Evolutionary conservation across 1,284 basidiomycete genomes (phyloP).

Genomic region (Paramarasmius palmivorus): DNA sequence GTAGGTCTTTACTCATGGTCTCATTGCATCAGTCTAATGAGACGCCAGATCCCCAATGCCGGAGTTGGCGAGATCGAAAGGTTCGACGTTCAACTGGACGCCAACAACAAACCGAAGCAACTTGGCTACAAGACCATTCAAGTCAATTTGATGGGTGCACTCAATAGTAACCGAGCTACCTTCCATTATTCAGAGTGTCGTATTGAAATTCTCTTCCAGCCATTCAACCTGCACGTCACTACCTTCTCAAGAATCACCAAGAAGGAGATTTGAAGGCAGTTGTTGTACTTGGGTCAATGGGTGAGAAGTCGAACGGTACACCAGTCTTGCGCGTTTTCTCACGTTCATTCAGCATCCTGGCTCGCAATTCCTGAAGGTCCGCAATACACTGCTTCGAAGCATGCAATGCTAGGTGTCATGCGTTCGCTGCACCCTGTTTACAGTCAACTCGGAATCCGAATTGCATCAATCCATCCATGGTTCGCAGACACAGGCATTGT

Average conservation of each 20-base stretch:
- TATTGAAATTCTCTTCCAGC: slow-evolving; percentile 32
- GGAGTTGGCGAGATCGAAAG: slow-evolving; percentile 46
- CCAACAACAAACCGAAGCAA: slow-evolving; percentile 41
- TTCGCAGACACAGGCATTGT: slow-evolving; percentile 58
- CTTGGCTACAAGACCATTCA: slow-evolving; percentile 49
- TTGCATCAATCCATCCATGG: slow-evolving; percentile 53
- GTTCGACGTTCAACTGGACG: slow-evolving; percentile 33
- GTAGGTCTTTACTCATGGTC: slow-evolving; percentile 28
- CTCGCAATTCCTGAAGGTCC: slow-evolving; percentile 41
- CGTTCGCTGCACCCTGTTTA: slow-evolving; percentile 43
- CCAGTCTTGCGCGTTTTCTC: slow-evolving; percentile 6
- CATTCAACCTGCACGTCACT: slow-evolving; percentile 49
- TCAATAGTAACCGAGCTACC: slow-evolving; percentile 43
- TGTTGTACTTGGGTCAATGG: slow-evolving; percentile 57
- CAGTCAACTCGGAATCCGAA: slow-evolving; percentile 39
- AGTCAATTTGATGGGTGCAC: slow-evolving; percentile 51
- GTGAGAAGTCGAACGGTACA: slow-evolving; percentile 27
- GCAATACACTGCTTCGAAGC: slow-evolving; percentile 53
- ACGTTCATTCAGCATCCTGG: slow-evolving; percentile 49
- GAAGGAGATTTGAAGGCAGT: slow-evolving; percentile 44
- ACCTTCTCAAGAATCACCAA: slow-evolving; percentile 39
- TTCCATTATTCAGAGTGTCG: background rate
- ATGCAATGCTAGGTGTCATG: slow-evolving; percentile 55
- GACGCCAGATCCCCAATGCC: slow-evolving; percentile 53
- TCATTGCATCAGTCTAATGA: background rate